Base-by-base conservation (phyloP, 1,139 yeast species). In the Suhomyces yuchorum region DNA sequence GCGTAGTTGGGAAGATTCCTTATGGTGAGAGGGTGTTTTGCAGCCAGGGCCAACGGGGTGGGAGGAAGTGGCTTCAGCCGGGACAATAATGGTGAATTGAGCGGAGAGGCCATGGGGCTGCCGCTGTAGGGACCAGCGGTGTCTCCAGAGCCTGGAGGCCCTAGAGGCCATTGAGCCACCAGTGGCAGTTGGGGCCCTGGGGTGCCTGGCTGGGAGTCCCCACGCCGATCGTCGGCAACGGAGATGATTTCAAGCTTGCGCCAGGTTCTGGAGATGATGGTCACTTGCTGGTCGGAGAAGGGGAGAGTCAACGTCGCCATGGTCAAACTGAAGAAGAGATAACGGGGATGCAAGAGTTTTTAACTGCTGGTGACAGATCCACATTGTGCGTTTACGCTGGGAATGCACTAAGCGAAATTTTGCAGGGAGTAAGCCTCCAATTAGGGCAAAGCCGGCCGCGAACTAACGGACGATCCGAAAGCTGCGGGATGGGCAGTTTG, bases 361-460 rank as follows among this genome's bases (percentile, higher is more conserved):
- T 34, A 34, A 34, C 37, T 18, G 23, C 14, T 17, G 24, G 35
- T 20, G 22, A 12, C 18, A 26, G 30, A 26, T 26, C 30, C 14
- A 26, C 11, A 30, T 30, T 30, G 34, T 30, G 34, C 37, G 37
- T 34, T 34, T 34, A 34, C 37, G 24, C 15, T 18, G 22, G 15
- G 37, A 34, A 34, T 34, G 37, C 24, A 34, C 37, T 34, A 34
- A 34, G 37, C 37, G 37, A 34, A 7, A 18, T 18, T 30, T 30
- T 30, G 34, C 34, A 30, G 34, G 34, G 34, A 30, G 34, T 30
- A 26, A 26, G 14, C 30, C 30, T 5, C 30, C 30, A 26, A 26
- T 26, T 26, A 26, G 30, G 30, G 3, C 14, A 26, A 26, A 9
- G 30, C 30, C 12, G n/a, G 30, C 30, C 28, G 30, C 30, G 30